phyloP scores from a whole-genome alignment of 2,329 filamentous ascomycete species.

The Talaromyces sp. region DNA sequence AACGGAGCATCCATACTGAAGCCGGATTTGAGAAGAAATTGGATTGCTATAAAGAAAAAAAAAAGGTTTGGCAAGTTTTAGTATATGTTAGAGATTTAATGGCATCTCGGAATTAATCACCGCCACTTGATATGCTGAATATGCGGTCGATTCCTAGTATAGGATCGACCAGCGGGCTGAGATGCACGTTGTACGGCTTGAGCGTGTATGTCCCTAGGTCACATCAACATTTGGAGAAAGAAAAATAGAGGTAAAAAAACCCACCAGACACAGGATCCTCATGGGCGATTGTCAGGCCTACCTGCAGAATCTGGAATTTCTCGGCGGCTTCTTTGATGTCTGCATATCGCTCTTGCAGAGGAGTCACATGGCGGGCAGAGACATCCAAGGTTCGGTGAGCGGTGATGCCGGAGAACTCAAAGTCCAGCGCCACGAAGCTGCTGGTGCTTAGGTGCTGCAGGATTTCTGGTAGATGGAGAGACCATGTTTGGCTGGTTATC shows the following conservation, averaged over 20 bases:
- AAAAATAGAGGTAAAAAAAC: background rate
- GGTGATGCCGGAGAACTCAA: constrained; percentile 61
- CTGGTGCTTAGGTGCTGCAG: constrained; percentile 53
- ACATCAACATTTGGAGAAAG: constrained; percentile 6
- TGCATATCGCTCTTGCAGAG: constrained; percentile 55
- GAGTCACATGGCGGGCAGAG: constrained; percentile 38
- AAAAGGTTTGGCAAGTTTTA: background rate
- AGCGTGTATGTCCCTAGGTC: constrained; percentile 47
- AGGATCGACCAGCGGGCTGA: constrained; percentile 51
- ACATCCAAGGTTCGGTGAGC: constrained; percentile 33
- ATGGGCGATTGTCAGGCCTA: constrained; percentile 61
- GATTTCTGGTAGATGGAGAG: constrained; percentile 48
- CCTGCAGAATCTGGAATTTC: constrained; percentile 58
- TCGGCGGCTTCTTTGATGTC: constrained; percentile 57
- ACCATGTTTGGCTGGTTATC: constrained; percentile 46
- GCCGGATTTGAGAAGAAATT: constrained; percentile 54
- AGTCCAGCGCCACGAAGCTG: constrained; percentile 58
- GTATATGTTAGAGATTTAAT: background rate
- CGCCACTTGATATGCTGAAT: constrained; percentile 52
- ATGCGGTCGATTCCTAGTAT: constrained; percentile 55
- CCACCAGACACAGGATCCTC: constrained; percentile 49
- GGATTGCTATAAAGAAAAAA: constrained; percentile 38
- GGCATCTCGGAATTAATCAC: constrained; percentile 28
- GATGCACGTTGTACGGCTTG: constrained; percentile 59
- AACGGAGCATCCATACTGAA: constrained; percentile 56